Conservation (phyloP, 1,139 yeast species). For the Kodamaea arcana region DNA sequence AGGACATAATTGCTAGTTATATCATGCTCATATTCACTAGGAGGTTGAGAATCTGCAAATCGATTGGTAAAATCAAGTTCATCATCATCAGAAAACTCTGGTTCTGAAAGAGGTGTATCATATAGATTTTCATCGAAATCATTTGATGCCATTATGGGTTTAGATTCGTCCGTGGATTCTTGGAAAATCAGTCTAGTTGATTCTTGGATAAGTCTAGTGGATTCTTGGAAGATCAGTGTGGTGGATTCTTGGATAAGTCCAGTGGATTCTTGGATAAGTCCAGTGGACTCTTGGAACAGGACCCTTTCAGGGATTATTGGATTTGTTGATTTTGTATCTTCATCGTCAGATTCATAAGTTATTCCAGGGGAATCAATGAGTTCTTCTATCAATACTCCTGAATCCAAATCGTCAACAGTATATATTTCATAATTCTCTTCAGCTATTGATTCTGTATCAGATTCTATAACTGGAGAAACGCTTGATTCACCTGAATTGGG, state of each 20-base stretch:
- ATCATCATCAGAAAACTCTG: conserved; percentile 5
- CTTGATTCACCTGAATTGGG: background rate
- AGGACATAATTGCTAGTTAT: too few species aligned
- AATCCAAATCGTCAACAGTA: conserved; percentile 6
- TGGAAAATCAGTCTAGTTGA: background rate
- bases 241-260: background rate
- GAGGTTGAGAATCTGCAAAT: too few species aligned
- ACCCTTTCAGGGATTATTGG: background rate
- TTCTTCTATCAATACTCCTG: conserved; percentile 8
- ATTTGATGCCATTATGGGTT: background rate
- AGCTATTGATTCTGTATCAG: conserved; percentile 3
- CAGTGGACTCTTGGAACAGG: background rate
- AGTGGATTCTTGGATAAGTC: background rate
- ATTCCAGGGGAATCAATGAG: conserved; percentile 7
- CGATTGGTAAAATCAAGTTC: background rate
- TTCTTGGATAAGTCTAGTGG: background rate
- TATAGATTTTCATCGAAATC: conserved; percentile 2
- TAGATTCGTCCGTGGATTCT: background rate
- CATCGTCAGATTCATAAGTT: conserved; percentile 2
- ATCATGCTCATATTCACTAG: too few species aligned
- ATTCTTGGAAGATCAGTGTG: background rate
- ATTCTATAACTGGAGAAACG: background rate
- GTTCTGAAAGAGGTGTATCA: conserved; percentile 4
- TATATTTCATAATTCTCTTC: conserved; percentile 4
- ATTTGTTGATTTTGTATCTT: background rate